Base-by-base conservation (phyloP, 176 grass and related monocot species). In the Rhynchospora tenuis region DNA sequence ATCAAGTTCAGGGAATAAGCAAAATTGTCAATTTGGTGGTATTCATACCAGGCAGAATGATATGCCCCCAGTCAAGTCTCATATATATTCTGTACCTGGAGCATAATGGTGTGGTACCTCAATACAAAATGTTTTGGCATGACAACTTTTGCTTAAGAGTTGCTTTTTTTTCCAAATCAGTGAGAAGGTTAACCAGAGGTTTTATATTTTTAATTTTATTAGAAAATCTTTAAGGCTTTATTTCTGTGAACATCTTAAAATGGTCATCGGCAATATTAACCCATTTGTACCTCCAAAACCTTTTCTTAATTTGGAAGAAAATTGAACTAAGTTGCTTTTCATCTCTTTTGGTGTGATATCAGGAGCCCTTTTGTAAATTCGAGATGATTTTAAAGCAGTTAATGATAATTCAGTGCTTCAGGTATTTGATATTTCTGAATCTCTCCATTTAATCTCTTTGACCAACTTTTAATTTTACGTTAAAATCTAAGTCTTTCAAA, bases 281-380 rank as follows among this genome's bases (percentile, higher is more conserved):
- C 20, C 46, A 74, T 52, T 52, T 51, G 46, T 15, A 8, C 29
- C 27, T 38, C 64, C 15, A 38, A 52, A 74, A 38, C 33, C 51
- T 52, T 52, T 26, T 3, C 20, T 11, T 29, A 75, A 75, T 23
- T 29, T 9, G 14, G 52, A 45, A n/a, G 16, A 71, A 52, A 75
- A 17, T 27, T 29, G 11, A 28, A 75, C 22, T 27, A 13, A 54
- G 20, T 75, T 28, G 11, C 23, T 54, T 29, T 82, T 2, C 51
- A 47, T 57, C 19, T 75, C 43, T 64, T 59, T 38, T 95, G 95
- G 95, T 90, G 95, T 98, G 56, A 95, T 98, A 85, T 98, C 92
- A 62, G 95, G 95, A 60, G 95, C 95, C 24, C 92, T 98, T 86
- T n/a, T 98, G 24, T 98, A 98, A 26, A 95, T 98, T 50, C 92